These are phyloP conservation scores for Candida easanensis DNA, from an alignment of 805 yeast genomes.

Conservation along the genomic window DNA sequence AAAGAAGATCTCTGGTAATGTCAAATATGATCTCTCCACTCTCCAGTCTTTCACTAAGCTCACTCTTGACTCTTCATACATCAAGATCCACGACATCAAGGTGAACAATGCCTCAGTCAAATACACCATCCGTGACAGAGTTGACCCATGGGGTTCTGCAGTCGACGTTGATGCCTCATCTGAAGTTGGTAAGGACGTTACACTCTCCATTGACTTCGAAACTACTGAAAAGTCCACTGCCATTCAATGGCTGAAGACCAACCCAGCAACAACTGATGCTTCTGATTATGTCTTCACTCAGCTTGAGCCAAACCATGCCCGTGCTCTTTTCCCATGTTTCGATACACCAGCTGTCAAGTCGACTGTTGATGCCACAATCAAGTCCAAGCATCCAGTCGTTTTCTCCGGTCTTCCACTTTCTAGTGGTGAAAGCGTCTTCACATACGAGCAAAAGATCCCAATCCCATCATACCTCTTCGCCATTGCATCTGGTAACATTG, in stretches of 20 bases:
- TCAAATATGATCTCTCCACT: constrained; percentile 42
- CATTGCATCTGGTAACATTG: constrained; percentile 79
- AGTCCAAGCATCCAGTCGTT: constrained; percentile 65
- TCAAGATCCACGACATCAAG: constrained; percentile 43
- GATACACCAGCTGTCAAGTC: constrained; percentile 88
- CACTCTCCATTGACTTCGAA: constrained; percentile 48
- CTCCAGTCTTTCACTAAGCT: constrained; percentile 34
- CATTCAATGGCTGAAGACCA: constrained; percentile 72
- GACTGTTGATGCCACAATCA: constrained; percentile 53
- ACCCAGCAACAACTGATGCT: constrained; percentile 68
- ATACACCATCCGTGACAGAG: constrained; percentile 38
- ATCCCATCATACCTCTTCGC: constrained; percentile 84
- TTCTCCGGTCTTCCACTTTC: constrained; percentile 60
- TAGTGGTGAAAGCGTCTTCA: constrained; percentile 32
- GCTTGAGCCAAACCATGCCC: constrained; percentile 88
- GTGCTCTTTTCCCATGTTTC: constrained; percentile 84
- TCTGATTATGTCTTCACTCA: constrained; percentile 66
- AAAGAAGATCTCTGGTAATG: constrained; percentile 52
- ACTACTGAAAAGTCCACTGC: constrained; percentile 83
- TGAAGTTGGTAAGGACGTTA: constrained; percentile 11
- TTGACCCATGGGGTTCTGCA: constrained; percentile 60
- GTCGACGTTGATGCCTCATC: constrained; percentile 30
- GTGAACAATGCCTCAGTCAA: constrained; percentile 37
- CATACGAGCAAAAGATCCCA: constrained; percentile 72
- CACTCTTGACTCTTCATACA: constrained; percentile 67